phyloP scores from a whole-genome alignment of 202 grass and related monocot species.

The Digitaria exilis region DNA sequence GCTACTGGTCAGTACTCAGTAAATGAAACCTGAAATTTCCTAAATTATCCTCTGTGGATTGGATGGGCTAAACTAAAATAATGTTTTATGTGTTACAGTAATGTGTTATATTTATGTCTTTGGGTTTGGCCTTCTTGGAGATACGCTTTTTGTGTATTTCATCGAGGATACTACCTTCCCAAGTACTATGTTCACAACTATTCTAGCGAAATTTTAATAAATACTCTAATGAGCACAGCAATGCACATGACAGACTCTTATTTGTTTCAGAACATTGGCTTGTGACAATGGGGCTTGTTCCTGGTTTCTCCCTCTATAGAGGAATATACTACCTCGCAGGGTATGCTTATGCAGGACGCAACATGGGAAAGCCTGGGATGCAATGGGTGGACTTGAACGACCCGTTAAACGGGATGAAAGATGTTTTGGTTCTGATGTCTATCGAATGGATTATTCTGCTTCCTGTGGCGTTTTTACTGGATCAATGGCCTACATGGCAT shows the following conservation, averaged over 20 bases:
- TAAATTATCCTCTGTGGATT: background rate
- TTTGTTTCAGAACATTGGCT: slow-evolving; percentile 53
- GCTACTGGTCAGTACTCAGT: slow-evolving; percentile 61
- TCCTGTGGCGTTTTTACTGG: slow-evolving; percentile 49
- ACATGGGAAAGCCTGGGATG: slow-evolving; percentile 61
- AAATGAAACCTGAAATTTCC: background rate
- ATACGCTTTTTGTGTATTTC: slow-evolving; percentile 51
- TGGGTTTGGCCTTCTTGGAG: slow-evolving; percentile 60
- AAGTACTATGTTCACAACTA: slow-evolving; percentile 38
- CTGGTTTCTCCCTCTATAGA: slow-evolving; percentile 63
- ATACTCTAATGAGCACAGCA: background rate
- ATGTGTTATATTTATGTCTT: slow-evolving; percentile 65
- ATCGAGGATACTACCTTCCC: slow-evolving; percentile 57
- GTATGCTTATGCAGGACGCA: slow-evolving; percentile 46
- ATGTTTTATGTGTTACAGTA: slow-evolving; percentile 43
- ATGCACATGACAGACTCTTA: background rate
- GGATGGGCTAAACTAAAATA: background rate
- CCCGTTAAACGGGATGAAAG: slow-evolving; percentile 59
- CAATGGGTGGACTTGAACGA: slow-evolving; percentile 59
- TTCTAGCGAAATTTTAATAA: background rate
- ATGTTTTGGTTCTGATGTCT: slow-evolving; percentile 56
- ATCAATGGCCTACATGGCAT: slow-evolving; percentile 43
- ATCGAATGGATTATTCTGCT: slow-evolving; percentile 60
- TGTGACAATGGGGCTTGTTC: slow-evolving; percentile 64
- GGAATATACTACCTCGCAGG: slow-evolving; percentile 62